Conservation (phyloP, 352 stramenopile species). For the Phytophthora fragariae region DNA sequence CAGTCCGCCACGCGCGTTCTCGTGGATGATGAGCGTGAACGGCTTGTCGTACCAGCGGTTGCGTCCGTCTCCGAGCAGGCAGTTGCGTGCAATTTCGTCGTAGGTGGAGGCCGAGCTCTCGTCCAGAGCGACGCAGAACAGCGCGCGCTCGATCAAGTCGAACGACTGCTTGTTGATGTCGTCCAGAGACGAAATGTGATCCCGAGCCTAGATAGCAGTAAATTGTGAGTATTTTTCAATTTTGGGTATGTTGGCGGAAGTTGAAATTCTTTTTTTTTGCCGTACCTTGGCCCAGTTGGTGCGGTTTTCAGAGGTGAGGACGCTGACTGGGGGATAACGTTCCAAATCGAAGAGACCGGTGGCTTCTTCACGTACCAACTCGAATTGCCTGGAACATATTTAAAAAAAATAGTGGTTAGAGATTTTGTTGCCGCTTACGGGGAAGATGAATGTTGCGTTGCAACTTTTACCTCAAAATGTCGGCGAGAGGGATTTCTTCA, state of each 20-base stretch:
- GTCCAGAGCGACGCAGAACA: slow-evolving; percentile 94
- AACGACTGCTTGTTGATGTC: slow-evolving; percentile 91
- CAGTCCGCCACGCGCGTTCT: slow-evolving; percentile 95
- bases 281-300: slow-evolving; percentile 94
- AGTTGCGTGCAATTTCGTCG: slow-evolving; percentile 89
- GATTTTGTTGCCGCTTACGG: background rate
- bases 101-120: slow-evolving; percentile 85
- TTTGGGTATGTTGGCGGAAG: background rate
- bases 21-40: slow-evolving; percentile 96
- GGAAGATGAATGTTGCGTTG: background rate
- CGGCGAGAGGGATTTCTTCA: slow-evolving; percentile 72
- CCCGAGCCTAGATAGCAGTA: slow-evolving; percentile 53
- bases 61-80: slow-evolving; percentile 87
- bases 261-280: background rate
- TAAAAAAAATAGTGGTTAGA: background rate
- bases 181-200: slow-evolving; percentile 88
- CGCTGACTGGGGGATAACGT: slow-evolving; percentile 90
- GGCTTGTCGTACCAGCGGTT: slow-evolving; percentile 99
- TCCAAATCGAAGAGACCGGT: slow-evolving; percentile 88
- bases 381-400: slow-evolving; percentile 66
- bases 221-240: background rate
- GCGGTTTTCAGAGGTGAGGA: slow-evolving; percentile 95
- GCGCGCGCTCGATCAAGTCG: slow-evolving; percentile 92
- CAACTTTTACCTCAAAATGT: slow-evolving; percentile 66
- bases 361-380: slow-evolving; percentile 85